Conservation (phyloP, 805 yeast species). For the Yueomyces sinensis region DNA sequence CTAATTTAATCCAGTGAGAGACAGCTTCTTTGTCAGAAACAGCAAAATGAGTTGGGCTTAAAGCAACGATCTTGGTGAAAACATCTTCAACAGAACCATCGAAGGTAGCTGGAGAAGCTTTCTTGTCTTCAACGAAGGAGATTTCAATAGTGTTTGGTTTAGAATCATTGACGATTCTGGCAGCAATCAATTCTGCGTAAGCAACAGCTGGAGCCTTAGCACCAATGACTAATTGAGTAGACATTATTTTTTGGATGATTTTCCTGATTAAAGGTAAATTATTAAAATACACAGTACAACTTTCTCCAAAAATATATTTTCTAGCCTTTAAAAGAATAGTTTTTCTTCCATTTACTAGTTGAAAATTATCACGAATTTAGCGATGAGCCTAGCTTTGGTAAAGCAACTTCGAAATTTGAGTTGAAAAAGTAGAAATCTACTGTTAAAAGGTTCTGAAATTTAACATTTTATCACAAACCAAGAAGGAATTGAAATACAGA, state of each 20-base stretch:
- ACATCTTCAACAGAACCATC: constrained; percentile 34
- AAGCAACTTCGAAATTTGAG: no score
- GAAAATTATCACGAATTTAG: no score
- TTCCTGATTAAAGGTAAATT: no score
- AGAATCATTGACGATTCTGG: constrained; percentile 51
- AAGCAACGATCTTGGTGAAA: constrained; percentile 36
- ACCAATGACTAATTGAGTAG: constrained; percentile 47
- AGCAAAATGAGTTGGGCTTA: constrained; percentile 34
- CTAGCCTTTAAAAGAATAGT: no score
- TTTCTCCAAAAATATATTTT: no score
- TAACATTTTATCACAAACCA: no score
- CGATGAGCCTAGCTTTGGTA: not conserved
- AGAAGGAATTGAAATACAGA: no score
- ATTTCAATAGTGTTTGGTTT: constrained; percentile 41
- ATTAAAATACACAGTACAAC: no score
- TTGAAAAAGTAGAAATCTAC: no score
- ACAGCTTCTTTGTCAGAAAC: constrained; percentile 23
- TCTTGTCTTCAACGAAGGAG: constrained; percentile 62
- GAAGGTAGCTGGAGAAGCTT: constrained; percentile 35
- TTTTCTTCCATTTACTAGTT: no score
- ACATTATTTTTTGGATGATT: no score
- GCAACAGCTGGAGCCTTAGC: constrained; percentile 79
- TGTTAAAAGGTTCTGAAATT: no score
- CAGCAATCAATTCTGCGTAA: constrained; percentile 67
- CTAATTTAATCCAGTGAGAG: constrained; percentile 54